Conservation (phyloP, 495 filamentous ascomycete genomes). For the Annulohypoxylon stygium region DNA sequence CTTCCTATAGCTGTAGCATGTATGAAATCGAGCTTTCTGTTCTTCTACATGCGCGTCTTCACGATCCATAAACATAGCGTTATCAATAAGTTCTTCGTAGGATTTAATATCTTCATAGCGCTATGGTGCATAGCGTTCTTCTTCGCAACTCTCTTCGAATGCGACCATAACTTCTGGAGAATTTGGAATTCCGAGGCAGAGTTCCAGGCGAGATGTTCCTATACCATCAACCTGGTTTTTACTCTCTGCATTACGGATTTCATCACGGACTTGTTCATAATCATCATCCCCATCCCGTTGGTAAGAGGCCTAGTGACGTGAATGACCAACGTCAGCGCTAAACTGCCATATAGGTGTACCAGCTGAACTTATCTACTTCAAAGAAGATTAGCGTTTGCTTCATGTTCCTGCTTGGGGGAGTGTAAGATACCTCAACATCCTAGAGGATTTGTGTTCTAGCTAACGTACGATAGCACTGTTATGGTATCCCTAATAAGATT, state of each 20-base stretch:
- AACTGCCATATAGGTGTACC: conserved; percentile 25
- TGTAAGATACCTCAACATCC: conserved; percentile 19
- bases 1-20: conserved; percentile 42
- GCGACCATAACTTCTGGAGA: conserved; percentile 27
- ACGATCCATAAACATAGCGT: conserved; percentile 18
- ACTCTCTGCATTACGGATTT: conserved; percentile 46
- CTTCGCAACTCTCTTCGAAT: conserved; percentile 43
- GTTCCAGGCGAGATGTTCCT: conserved; percentile 20
- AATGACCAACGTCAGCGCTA: not conserved
- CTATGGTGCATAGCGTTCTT: conserved; percentile 36
- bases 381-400: conserved; percentile 39
- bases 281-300: conserved; percentile 44
- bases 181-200: conserved; percentile 37
- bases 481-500: conserved; percentile 38
- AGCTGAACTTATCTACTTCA: conserved; percentile 27
- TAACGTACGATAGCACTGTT: conserved; percentile 27
- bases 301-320: conserved; percentile 17
- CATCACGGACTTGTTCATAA: conserved; percentile 41
- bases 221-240: conserved; percentile 22
- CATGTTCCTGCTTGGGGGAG: conserved; percentile 44
- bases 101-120: conserved; percentile 13
- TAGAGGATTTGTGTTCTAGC: not conserved
- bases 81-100: conserved; percentile 29
- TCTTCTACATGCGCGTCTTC: conserved; percentile 48
- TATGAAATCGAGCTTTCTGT: conserved; percentile 46